Evolutionary conservation across 2,329 filamentous ascomycete genomes (phyloP).

Genomic region (Sporothrix humicola): DNA sequence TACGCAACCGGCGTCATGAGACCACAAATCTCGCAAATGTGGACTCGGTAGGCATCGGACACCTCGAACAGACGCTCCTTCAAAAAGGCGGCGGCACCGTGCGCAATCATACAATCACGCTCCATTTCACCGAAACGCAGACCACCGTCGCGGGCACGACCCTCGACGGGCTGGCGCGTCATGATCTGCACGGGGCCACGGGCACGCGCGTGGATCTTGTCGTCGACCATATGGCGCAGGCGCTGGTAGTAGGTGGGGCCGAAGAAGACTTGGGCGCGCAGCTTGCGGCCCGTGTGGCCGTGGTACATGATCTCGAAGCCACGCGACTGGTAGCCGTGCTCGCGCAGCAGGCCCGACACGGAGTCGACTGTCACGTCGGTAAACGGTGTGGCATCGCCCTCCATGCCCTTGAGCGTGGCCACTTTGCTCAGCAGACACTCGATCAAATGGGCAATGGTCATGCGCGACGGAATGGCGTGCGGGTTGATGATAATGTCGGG

Average conservation of each 20-base stretch:
- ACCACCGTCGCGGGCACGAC: conserved; percentile 96
- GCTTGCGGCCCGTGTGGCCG: conserved; percentile 92
- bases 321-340: conserved; percentile 93
- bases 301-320: conserved; percentile 99
- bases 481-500: conserved; percentile 99
- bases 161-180: conserved; percentile 95
- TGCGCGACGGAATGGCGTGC: conserved; percentile 98
- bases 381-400: conserved; percentile 97
- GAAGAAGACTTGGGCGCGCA: conserved; percentile 93
- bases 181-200: conserved; percentile 96
- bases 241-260: conserved; percentile 99
- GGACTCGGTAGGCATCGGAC: conserved; percentile 95
- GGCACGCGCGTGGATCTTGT: conserved; percentile 99
- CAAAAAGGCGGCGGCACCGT: conserved; percentile 93
- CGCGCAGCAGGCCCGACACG: conserved; percentile 82
- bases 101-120: conserved; percentile 99
- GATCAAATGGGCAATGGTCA: conserved; percentile 99
- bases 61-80: conserved; percentile 98
- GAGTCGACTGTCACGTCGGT: conserved; percentile 97
- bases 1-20: conserved; percentile 99
- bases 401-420: conserved; percentile 87
- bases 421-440: conserved; percentile 98
- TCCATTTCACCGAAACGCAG: conserved; percentile 99
- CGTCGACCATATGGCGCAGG: conserved; percentile 98
- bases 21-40: conserved; percentile 98